phyloP scores from a whole-genome alignment of 2,329 filamentous ascomycete genomes.

The Trichoderma sp. region DNA sequence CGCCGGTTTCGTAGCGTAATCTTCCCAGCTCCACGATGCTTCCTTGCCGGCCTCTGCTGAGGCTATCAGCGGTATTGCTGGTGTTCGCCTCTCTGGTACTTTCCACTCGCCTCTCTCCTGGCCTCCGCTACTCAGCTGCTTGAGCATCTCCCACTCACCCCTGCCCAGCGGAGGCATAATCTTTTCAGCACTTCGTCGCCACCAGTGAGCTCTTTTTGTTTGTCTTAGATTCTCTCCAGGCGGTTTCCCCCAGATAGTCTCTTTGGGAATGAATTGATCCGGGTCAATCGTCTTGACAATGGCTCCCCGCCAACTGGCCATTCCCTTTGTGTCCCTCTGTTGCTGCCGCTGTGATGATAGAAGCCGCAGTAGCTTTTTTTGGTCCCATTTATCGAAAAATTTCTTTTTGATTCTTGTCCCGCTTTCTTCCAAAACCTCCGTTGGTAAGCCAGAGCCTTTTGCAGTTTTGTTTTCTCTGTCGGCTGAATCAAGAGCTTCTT shows the following conservation, averaged over 20 bases:
- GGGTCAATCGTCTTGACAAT: constrained; percentile 43
- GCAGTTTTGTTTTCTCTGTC: neutral
- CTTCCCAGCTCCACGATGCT: constrained; percentile 48
- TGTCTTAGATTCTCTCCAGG: constrained; percentile 45
- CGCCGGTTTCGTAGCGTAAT: constrained; percentile 46
- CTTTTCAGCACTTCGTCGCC: constrained; percentile 50
- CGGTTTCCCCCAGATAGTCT: constrained; percentile 56
- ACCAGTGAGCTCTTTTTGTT: constrained; percentile 54
- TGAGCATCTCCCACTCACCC: constrained; percentile 61
- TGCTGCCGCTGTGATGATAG: constrained; percentile 48
- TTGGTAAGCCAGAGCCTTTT: neutral
- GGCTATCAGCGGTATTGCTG: constrained; percentile 29
- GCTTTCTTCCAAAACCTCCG: neutral
- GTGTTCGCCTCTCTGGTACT: constrained; percentile 42
- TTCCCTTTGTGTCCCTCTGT: constrained; percentile 35
- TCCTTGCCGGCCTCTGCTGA: neutral
- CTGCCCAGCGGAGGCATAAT: constrained; percentile 58
- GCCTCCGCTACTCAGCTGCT: constrained; percentile 49
- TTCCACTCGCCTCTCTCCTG: constrained; percentile 43
- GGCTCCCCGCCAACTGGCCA: constrained; percentile 35
- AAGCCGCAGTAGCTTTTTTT: constrained; percentile 48
- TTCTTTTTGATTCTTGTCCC: constrained; percentile 31
- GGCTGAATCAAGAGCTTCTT: constrained; percentile 36
- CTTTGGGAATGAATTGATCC: constrained; percentile 43
- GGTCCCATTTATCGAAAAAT: constrained; percentile 56